Evolutionary conservation across 768 basidiomycete species (phyloP).

Genomic region (Pluteus cervinus): DNA sequence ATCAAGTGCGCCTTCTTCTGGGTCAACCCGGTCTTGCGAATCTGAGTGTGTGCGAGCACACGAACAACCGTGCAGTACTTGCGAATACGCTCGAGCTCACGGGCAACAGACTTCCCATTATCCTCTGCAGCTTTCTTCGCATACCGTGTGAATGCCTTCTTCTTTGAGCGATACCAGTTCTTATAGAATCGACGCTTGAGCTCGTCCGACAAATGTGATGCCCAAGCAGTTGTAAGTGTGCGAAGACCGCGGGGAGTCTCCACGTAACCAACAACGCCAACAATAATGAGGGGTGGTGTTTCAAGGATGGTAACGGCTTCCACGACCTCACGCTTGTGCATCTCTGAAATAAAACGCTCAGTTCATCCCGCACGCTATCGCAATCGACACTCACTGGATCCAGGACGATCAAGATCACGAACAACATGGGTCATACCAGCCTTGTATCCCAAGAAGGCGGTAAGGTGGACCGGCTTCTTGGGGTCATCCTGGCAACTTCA

Average conservation of each 20-base stretch:
- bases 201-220: constrained; percentile 95
- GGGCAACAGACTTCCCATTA: constrained; percentile 82
- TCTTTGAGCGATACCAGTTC: constrained; percentile 99
- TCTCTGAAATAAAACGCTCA: constrained; percentile 52
- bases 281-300: constrained; percentile 93
- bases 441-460: constrained; percentile 99
- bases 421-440: constrained; percentile 99
- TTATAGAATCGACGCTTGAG: constrained; percentile 99
- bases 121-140: constrained; percentile 99
- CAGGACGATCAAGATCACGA: constrained; percentile 97
- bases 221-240: constrained; percentile 98
- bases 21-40: constrained; percentile 93
- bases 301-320: constrained; percentile 96
- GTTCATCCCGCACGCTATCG: background rate
- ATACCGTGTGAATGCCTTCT: constrained; percentile 99
- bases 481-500: constrained; percentile 78
- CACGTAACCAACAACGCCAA: constrained; percentile 98
- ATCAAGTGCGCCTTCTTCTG: constrained; percentile 99
- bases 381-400: constrained; percentile 74
- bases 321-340: constrained; percentile 99
- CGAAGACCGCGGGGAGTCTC: constrained; percentile 99
- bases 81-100: constrained; percentile 98
- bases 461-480: constrained; percentile 98
- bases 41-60: constrained; percentile 98
- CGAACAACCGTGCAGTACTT: constrained; percentile 99